phyloP scores from a whole-genome alignment of 116 monocot species.

The Thalassia testudinum region DNA sequence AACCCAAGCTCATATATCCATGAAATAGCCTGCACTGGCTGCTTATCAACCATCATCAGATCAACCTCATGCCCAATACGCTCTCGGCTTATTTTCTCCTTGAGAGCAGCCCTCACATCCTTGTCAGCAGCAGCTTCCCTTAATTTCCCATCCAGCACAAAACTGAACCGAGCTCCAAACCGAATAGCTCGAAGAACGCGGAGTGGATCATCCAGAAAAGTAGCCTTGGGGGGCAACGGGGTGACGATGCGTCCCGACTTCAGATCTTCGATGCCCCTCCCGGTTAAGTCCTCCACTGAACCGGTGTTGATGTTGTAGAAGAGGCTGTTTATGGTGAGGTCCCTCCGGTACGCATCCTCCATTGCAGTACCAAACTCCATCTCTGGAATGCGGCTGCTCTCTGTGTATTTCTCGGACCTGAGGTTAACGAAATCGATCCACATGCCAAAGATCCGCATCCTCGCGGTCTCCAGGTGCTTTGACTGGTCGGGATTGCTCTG shows the following conservation, averaged over 20 bases:
- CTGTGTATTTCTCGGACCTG: constrained; percentile 88
- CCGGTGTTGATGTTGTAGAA: constrained; percentile 84
- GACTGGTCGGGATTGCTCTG: constrained; percentile 96
- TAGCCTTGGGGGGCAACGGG: constrained; percentile 78
- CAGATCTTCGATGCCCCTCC: constrained; percentile 76
- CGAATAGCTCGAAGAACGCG: constrained; percentile 94
- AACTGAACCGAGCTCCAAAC: constrained; percentile 93
- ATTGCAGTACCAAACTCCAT: constrained; percentile 93
- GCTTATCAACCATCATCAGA: constrained; percentile 76
- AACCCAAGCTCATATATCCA: constrained; percentile 63
- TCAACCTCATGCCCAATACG: constrained; percentile 95
- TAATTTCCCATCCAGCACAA: constrained; percentile 64
- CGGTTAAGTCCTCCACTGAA: constrained; percentile 86
- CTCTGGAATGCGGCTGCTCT: constrained; percentile 86
- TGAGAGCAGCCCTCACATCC: constrained; percentile 65
- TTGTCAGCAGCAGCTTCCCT: constrained; percentile 71
- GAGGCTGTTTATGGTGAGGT: constrained; percentile 91
- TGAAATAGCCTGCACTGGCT: constrained; percentile 60
- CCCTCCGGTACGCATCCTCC: constrained; percentile 86
- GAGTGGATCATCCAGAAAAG: constrained; percentile 96
- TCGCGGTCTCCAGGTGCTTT: constrained; percentile 95
- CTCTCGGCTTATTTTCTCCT: constrained; percentile 88
- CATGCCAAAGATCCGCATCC: constrained; percentile 72
- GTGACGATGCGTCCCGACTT: constrained; percentile 69
- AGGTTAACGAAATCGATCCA: constrained; percentile 98